Conservation (phyloP, 345 rosid genomes). For the Brassica rapa region DNA sequence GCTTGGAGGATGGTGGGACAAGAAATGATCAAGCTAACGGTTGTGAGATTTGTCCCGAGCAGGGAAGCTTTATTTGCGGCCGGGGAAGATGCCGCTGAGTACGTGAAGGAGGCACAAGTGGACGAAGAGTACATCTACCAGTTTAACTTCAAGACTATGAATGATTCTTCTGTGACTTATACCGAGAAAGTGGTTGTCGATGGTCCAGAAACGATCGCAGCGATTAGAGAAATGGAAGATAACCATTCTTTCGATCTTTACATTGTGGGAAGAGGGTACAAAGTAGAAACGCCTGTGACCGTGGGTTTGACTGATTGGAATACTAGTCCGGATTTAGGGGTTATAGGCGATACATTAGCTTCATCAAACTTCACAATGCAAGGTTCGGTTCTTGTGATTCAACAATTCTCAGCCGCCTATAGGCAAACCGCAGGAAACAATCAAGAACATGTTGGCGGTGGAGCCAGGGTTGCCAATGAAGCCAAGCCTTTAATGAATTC, state of each 20-base stretch:
- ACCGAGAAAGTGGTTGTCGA: constrained; percentile 46
- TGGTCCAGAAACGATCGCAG: constrained; percentile 47
- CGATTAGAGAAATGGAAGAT: constrained; percentile 42
- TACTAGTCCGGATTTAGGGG: constrained; percentile 57
- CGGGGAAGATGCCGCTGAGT: not conserved
- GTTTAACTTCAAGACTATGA: constrained; percentile 47
- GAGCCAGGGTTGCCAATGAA: constrained; percentile 6
- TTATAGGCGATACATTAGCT: constrained; percentile 54
- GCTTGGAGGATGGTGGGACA: constrained; percentile 59
- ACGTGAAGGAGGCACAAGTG: constrained; percentile 27
- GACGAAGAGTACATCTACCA: constrained; percentile 52
- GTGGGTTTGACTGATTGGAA: constrained; percentile 50
- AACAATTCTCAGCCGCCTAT: constrained; percentile 43
- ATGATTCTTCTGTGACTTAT: constrained; percentile 35
- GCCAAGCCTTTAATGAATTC: constrained; percentile 14
- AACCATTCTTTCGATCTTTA: constrained; percentile 43
- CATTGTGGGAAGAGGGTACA: constrained; percentile 54
- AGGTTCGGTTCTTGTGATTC: constrained; percentile 65
- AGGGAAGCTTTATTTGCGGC: constrained; percentile 20
- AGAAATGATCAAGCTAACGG: constrained; percentile 41
- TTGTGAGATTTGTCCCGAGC: constrained; percentile 49
- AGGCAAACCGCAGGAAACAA: constrained; percentile 10
- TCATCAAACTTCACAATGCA: constrained; percentile 47
- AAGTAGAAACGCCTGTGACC: constrained; percentile 40
- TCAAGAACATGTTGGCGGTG: not conserved